Conservation (phyloP, 176 grass and related monocot species). For the Phragmites australis region DNA sequence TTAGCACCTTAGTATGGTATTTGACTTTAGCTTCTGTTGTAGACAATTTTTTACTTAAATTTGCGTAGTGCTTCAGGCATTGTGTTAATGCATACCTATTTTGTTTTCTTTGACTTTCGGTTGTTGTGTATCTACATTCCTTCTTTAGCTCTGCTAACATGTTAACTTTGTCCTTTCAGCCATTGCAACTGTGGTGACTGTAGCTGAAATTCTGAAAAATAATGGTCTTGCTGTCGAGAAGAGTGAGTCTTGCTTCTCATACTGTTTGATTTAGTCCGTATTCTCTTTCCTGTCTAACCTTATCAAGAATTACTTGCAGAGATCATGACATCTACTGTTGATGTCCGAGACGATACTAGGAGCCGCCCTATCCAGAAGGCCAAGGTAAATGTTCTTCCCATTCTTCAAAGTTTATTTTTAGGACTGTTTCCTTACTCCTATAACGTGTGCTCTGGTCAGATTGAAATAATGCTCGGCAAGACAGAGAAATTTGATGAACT, state of each 20-base stretch:
- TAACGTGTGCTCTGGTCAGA: constrained; percentile 37
- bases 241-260: constrained; percentile 52
- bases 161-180: constrained; percentile 52
- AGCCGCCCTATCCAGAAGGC: constrained; percentile 81
- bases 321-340: constrained; percentile 84
- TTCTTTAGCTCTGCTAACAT: neutral
- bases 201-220: constrained; percentile 93
- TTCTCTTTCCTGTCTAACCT: neutral
- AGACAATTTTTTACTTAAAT: neutral
- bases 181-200: constrained; percentile 85
- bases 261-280: neutral
- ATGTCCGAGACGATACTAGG: constrained; percentile 78
- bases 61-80: neutral
- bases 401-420: neutral
- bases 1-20: neutral
- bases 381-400: constrained; percentile 55
- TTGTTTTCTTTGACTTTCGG: neutral
- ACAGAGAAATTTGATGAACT: constrained; percentile 88
- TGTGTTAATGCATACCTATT: neutral
- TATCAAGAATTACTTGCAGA: constrained; percentile 37
- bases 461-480: constrained; percentile 91
- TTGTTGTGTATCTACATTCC: neutral
- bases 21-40: neutral
- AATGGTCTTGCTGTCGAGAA: constrained; percentile 88
- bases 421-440: neutral